These are phyloP conservation scores for Paraphaeosphaeria sporulosa DNA, from an alignment of 2,329 filamentous ascomycete genomes.

Conservation along the genomic window DNA sequence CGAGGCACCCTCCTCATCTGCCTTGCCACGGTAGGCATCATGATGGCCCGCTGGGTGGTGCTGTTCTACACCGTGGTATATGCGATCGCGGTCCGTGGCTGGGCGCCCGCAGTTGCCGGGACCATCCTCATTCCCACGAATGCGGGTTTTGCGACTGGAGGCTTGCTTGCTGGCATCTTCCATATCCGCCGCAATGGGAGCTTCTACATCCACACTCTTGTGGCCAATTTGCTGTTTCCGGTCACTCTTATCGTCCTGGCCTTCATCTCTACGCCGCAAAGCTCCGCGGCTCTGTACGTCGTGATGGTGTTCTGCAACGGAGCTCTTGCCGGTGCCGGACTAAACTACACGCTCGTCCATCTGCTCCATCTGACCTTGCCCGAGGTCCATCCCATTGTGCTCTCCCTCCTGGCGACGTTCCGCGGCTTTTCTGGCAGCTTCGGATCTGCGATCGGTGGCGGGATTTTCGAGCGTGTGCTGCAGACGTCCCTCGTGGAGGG, in stretches of 20 bases:
- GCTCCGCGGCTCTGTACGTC: constrained; percentile 64
- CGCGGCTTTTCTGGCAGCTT: constrained; percentile 83
- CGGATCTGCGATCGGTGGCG: constrained; percentile 80
- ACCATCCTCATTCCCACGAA: constrained; percentile 84
- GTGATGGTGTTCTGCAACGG: constrained; percentile 73
- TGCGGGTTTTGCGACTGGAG: constrained; percentile 76
- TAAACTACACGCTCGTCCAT: constrained; percentile 86
- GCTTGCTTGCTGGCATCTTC: constrained; percentile 74
- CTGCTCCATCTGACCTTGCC: constrained; percentile 74
- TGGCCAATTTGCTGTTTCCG: constrained; percentile 69
- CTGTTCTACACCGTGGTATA: constrained; percentile 84
- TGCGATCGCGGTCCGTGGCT: constrained; percentile 76
- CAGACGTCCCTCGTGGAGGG: constrained; percentile 62
- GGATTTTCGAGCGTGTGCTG: constrained; percentile 73
- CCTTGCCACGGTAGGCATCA: constrained; percentile 76
- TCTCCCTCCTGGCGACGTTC: constrained; percentile 79
- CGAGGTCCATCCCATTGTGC: constrained; percentile 76
- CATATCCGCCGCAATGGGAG: constrained; percentile 77
- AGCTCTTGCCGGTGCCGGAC: constrained; percentile 71
- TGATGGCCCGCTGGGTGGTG: constrained; percentile 81
- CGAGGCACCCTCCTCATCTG: constrained; percentile 77
- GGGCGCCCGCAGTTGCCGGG: constrained; percentile 73
- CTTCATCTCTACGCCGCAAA: constrained; percentile 60
- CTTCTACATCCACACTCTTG: constrained; percentile 72
- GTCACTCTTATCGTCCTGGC: constrained; percentile 66